phyloP scores from a whole-genome alignment of 177 flowering plant genomes.

The Vitis hybrid region DNA sequence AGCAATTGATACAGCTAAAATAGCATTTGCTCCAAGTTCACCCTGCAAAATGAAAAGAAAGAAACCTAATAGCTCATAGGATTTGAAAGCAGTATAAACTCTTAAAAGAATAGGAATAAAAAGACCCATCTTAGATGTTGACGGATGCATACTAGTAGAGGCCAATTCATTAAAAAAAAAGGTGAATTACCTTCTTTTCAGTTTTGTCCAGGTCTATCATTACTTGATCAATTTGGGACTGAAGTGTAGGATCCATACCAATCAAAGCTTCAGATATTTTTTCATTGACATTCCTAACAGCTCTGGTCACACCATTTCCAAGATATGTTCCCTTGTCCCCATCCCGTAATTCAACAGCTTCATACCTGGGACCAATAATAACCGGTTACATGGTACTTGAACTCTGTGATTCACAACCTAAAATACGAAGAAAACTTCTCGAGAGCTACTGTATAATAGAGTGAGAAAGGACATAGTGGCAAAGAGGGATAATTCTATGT shows the following conservation, averaged over 20 bases:
- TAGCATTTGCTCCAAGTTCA: conserved; percentile 97
- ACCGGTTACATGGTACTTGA: neutral
- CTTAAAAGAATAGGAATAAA: neutral
- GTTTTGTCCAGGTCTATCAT: conserved; percentile 94
- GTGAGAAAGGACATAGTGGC: too few species aligned
- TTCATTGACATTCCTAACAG: conserved; percentile 83
- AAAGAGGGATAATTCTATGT: too few species aligned
- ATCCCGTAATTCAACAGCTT: conserved; percentile 87
- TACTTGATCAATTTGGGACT: conserved; percentile 89
- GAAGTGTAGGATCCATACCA: conserved; percentile 95
- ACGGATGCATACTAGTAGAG: too few species aligned
- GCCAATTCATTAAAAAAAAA: neutral
- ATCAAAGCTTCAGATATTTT: conserved; percentile 81
- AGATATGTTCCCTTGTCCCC: conserved; percentile 89
- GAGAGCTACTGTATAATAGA: too few species aligned
- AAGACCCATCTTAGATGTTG: too few species aligned
- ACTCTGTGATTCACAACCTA: neutral
- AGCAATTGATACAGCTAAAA: conserved; percentile 95
- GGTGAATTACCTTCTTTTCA: conserved; percentile 74
- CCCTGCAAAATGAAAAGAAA: conserved; percentile 42
- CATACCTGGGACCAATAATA: conserved; percentile 52
- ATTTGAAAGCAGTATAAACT: conserved; percentile 2
- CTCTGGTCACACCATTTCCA: conserved; percentile 83
- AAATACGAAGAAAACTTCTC: too few species aligned
- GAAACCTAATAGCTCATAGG: neutral